Conservation (phyloP, 176 grass and related monocot genomes). For the Oryza longistaminata region DNA sequence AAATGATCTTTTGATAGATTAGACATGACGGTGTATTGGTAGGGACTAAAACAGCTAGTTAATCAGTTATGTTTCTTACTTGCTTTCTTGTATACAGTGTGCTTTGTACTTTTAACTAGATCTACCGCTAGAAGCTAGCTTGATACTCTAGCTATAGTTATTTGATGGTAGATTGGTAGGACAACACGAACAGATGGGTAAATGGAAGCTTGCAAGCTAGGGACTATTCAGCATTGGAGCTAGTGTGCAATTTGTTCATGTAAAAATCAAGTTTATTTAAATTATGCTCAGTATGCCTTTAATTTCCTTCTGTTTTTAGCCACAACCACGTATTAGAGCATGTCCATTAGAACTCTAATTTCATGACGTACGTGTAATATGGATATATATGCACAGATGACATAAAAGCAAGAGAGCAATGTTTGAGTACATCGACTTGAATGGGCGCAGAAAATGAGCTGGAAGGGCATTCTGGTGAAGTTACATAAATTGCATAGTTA, state of each 20-base stretch:
- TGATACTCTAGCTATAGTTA: background rate
- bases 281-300: background rate
- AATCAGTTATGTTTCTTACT: background rate
- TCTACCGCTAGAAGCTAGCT: background rate
- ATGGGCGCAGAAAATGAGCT: no score
- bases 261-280: background rate
- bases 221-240: background rate
- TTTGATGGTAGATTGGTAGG: background rate
- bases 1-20: conserved; percentile 18
- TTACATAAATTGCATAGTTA: no score
- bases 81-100: background rate
- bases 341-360: background rate
- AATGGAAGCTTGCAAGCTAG: background rate
- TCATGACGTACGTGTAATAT: background rate
- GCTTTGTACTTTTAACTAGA: conserved; percentile 5
- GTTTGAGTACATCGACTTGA: no score
- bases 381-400: no score
- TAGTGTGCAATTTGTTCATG: background rate
- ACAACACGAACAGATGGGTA: background rate
- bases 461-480: no score
- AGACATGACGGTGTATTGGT: conserved; percentile 1
- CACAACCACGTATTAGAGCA: background rate
- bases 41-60: conserved; percentile 2
- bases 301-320: background rate
- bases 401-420: no score